Base-by-base conservation (phyloP, 1,139 yeast genomes). In the Suhomyces taliae region DNA sequence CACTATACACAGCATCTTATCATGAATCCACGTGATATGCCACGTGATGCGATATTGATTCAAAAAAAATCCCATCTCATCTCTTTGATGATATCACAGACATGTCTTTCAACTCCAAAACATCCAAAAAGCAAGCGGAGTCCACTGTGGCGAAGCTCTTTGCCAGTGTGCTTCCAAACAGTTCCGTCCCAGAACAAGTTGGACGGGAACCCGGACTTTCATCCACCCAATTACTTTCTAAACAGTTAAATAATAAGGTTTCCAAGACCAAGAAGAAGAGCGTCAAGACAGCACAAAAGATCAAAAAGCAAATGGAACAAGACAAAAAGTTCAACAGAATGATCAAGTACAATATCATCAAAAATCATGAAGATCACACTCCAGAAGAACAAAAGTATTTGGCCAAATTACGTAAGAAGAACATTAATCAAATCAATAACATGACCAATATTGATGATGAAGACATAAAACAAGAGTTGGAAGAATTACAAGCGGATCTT, bases 341-440 rank as follows among this genome's bases (percentile, higher is more conserved):
- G 45, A 84, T 86, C 14, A 80, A 79, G 53, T 69, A 82, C 50
- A 71, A 76, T 44, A 67, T 81, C 41, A 69, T 82, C 48, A 71
- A 76, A 51, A 61, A 64, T 37, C 84, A 76, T 52, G 66, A 71
- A 34, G 50, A 53, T 32, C 53, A 52, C 47, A 66, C 78, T 1
- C 64, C 62, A 10, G 78, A 72, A 44, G 87, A 82, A 59, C 56
- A 65, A 48, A 72, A 70, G 50, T 79, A 79, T 56, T 62, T 84
- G 51, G 69, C 75, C 45, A 74, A 72, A 53, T 66, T 83, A 19
- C 69, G 82, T 1, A 74, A 69, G 45, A 74, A 68, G 54, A 85
- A 85, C 56, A 70, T 81, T 12, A 65, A 66, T 27, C 70, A 70
- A 31, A 56, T 83, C 36, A 71, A 73, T 44, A 72, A 77, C 35